Evolutionary conservation across 768 basidiomycete genomes (phyloP), one percentile per base, ranked within the genome.

Genomic region (Mrakia hoshinonis): DNA sequence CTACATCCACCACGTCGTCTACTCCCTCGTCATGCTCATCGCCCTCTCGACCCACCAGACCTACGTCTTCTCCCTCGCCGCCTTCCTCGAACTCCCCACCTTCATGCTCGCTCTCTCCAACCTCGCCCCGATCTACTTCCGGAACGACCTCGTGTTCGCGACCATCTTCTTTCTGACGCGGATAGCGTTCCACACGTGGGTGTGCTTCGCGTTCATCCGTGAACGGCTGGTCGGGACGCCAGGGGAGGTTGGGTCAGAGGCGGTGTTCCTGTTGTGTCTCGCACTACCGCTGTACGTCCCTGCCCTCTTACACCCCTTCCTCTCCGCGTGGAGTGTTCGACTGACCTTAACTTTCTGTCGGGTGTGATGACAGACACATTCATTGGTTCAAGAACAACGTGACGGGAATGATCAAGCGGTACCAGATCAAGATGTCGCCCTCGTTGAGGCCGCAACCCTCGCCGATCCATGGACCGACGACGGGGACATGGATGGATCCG

Each of bases 31-130:
- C 38, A 34, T 54, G 13, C 24, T 58, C 24, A 18, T 31, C 46
- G 38, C 67, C 18, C 3, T 68, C 26, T 22, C 43, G 18, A 58
- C 51, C 12, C 26, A 58, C 3, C 67, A 68, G 29, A 24, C 67
- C 1, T 34, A 9, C 39, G 31, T 68, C 43, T 68, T 68, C 29
- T 24, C 54, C 0, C 67, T 68, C 34, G 38, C 18, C 43, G 67
- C 67, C 10, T 47, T 68, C 55, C 67, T 68, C 54, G 67, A 68
- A 38, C 67, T 68, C n/a, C 67, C 67, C 4, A 68, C 67, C 39
- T 68, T 58, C 29, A 43, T 68, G 39, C 67, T 68, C 20, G 67
- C 67, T 2, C 39, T 68, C 0, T 10, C 43, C 24, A 68, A 54
- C 67, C 29, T 68, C 31, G 36, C 46, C 26, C 67, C 67, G 1